Percentiles rank a stretch among this genome's conserved stretches.
These are phyloP conservation scores for Rhynchosporium graminicola DNA, from an alignment of 2,329 filamentous ascomycete genomes.

Conservation along the genomic window DNA sequence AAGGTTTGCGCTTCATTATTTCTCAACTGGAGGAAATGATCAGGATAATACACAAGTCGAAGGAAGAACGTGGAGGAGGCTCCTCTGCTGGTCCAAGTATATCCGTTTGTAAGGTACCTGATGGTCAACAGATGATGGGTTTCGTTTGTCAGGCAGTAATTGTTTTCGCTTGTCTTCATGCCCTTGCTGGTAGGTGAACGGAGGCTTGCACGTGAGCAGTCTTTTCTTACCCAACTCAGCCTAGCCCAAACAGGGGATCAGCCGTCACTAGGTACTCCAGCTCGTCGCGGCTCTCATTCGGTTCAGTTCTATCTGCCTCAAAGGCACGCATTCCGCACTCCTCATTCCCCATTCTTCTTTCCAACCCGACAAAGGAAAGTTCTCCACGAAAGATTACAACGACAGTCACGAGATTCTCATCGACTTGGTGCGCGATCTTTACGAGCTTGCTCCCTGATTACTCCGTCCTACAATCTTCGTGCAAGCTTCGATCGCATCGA, in stretches of 20 bases:
- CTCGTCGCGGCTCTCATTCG: background rate
- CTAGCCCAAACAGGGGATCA: background rate
- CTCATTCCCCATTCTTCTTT: too few species aligned
- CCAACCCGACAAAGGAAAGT: background rate
- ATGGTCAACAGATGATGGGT: background rate
- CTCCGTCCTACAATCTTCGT: background rate
- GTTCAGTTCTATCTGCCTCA: background rate
- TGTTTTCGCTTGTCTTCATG: background rate
- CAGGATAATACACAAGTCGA: background rate
- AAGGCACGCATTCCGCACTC: constrained; percentile 1
- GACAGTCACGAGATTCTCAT: background rate
- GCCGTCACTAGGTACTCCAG: background rate
- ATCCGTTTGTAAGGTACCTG: background rate
- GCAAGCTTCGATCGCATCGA: background rate
- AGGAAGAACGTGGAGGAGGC: background rate
- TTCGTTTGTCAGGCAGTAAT: background rate
- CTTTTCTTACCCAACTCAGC: background rate
- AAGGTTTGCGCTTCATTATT: constrained; percentile 1
- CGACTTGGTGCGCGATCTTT: background rate
- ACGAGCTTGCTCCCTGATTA: background rate
- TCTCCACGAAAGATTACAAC: background rate
- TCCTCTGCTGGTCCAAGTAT: background rate
- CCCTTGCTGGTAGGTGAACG: background rate
- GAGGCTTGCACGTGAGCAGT: constrained; percentile 1
- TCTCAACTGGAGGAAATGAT: background rate